Base-by-base conservation (phyloP, 768 basidiomycete species). In the Pisolithus microcarpus region DNA sequence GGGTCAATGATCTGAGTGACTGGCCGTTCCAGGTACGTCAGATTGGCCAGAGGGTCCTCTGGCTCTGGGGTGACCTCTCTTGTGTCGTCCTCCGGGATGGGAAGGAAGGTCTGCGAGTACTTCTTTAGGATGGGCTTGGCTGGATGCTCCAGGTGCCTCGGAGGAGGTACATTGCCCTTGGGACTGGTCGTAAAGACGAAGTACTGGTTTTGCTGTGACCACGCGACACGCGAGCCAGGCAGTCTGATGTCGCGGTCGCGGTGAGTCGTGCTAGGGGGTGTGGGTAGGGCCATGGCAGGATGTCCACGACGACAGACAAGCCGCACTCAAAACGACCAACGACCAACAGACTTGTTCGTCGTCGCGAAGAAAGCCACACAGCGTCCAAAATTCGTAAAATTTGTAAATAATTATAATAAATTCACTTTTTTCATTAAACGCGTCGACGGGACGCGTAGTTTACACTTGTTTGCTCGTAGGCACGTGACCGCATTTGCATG, bases 21-120 rank as follows among this genome's bases (percentile, higher is more conserved):
- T 3, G 88, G 82, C 24, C 75, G 70, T n/a, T 74, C 74, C 28
- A 91, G 77, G 61, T 88, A 91, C 18, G 66, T 65, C 11, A 81
- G 67, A 58, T 88, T 74, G 7, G 72, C 72, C 16, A 88, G 73
- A 10, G 87, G 85, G 58, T 82, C 79, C 2, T 69, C 66, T 2
- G 90, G 89, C 58, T 88, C 88, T 18, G 89, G 90, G 0, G 89
- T 91, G 13, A 73, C 66, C 51, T 87, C 81, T 50, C 87, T 78
- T 47, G 69, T 65, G 23, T 66, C 68, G 45, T 75, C 70, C n/a
- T 78, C 71, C 3, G 73, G 53, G 3, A 64, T 60, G 1, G 74
- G 64, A 19, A 76, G 66, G 19, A 65, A 52, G 8, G 59, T 54
- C 23, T 71, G 60, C 39, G 51, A 46, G 56, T 57, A 56, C 57